Conservation (phyloP, 1,139 yeast genomes). For the Kodamaea arcana region DNA sequence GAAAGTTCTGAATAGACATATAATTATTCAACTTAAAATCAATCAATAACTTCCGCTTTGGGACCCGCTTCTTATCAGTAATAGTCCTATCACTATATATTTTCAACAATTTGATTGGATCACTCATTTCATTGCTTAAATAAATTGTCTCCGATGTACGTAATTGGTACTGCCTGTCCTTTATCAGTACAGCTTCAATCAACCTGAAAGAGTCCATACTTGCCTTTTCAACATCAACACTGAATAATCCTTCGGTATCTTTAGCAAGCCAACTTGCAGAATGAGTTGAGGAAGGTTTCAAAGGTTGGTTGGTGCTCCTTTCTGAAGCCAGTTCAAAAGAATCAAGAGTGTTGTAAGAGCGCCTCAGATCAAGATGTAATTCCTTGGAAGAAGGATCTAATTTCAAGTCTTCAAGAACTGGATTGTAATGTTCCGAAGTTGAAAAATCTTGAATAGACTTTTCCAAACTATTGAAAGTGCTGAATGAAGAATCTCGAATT, state of each 20-base stretch:
- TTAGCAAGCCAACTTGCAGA: conserved; percentile 7
- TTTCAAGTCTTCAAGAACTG: conserved; percentile 12
- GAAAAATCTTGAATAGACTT: background rate
- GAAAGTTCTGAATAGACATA: conserved; percentile 6
- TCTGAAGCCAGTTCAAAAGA: conserved; percentile 4
- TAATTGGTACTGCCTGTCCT: background rate
- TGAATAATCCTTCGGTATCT: conserved; percentile 7
- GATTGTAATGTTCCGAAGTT: conserved; percentile 7
- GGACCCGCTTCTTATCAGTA: conserved; percentile 1
- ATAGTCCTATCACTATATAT: conserved; percentile 4
- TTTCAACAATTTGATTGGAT: conserved; percentile 6
- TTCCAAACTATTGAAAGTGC: conserved; percentile 2
- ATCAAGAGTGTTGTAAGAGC: background rate
- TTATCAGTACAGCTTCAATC: conserved; percentile 2
- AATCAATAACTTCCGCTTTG: conserved; percentile 6
- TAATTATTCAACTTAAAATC: conserved; percentile 9
- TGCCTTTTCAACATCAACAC: conserved; percentile 2
- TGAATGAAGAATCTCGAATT: conserved; percentile 6
- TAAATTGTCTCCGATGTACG: conserved; percentile 5
- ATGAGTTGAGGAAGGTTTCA: conserved; percentile 2
- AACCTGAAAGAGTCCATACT: conserved; percentile 2
- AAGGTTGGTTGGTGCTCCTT: conserved; percentile 1
- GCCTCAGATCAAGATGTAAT: conserved; percentile 7
- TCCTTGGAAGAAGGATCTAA: conserved; percentile 10
- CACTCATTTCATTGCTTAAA: conserved; percentile 4